These are phyloP conservation scores for Starmerella floris DNA, from an alignment of 805 yeast species.

Conservation along the genomic window DNA sequence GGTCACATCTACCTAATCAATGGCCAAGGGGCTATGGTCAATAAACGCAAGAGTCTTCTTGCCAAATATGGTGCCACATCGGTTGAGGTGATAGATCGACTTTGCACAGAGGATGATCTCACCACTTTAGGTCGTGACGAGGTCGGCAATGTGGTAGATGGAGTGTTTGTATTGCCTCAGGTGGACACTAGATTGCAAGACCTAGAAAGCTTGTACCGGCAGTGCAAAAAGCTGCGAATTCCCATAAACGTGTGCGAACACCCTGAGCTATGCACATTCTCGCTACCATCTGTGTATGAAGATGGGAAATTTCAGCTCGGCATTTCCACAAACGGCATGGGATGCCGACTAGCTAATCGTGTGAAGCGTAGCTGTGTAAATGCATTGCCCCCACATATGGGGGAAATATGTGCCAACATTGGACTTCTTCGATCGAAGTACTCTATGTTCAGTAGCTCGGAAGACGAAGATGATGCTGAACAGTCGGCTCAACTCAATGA, in stretches of 20 bases:
- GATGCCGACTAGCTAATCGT: conserved; percentile 73
- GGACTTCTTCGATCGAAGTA: conserved; percentile 51
- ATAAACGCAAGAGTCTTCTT: conserved; percentile 11
- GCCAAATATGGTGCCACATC: conserved; percentile 16
- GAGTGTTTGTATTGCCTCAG: conserved; percentile 45
- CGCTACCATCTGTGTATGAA: conserved; percentile 54
- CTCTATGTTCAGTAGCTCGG: conserved; percentile 28
- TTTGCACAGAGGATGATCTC: conserved; percentile 31
- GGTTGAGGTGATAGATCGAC: conserved; percentile 5
- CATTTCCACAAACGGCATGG: conserved; percentile 75
- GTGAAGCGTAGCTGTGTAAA: conserved; percentile 55
- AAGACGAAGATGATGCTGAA: conserved; percentile 50
- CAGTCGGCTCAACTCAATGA: conserved; percentile 47
- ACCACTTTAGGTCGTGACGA: conserved; percentile 45
- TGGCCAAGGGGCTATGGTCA: conserved; percentile 14
- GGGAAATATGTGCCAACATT: conserved; percentile 50
- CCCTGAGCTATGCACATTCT: conserved; percentile 59
- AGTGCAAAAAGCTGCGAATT: conserved; percentile 51
- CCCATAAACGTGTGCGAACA: conserved; percentile 73
- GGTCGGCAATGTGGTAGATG: conserved; percentile 56
- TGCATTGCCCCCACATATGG: conserved; percentile 56
- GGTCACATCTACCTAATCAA: conserved; percentile 17
- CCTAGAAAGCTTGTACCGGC: conserved; percentile 31
- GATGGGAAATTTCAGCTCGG: conserved; percentile 67
- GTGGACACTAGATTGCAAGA: background rate